A percentile compares a stretch with the other conserved stretches of the same genome.
These are phyloP conservation scores for Diplodia intermedia DNA, from an alignment of 2,329 filamentous ascomycete genomes.

Conservation along the genomic window DNA sequence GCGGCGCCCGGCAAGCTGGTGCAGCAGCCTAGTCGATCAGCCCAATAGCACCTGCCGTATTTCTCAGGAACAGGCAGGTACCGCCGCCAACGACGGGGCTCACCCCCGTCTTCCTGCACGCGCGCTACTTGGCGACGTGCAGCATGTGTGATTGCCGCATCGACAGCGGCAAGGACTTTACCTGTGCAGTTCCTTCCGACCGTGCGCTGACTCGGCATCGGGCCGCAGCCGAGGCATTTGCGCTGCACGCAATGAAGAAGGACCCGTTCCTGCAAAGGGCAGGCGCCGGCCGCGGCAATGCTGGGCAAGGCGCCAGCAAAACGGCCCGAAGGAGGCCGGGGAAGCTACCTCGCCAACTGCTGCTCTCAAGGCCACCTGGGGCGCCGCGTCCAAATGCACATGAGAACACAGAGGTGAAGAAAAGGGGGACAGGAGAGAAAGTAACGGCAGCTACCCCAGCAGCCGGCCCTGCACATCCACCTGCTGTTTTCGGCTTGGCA, in stretches of 20 bases:
- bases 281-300: background rate
- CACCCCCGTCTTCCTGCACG: background rate
- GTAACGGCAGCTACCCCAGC: background rate
- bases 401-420: background rate
- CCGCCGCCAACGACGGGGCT: background rate
- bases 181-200: background rate
- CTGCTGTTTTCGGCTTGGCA: constrained; percentile 5
- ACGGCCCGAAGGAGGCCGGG: constrained; percentile 3
- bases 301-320: background rate
- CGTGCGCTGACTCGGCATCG: constrained; percentile 25
- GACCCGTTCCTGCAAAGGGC: background rate
- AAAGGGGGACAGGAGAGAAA: background rate
- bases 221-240: constrained; percentile 6
- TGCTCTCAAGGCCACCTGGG: background rate
- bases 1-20: constrained; percentile 15
- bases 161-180: background rate
- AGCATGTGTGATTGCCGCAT: background rate
- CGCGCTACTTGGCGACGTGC: constrained; percentile 1
- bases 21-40: background rate
- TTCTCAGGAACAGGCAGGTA: constrained; percentile 26
- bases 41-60: background rate
- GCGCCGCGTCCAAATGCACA: no score
- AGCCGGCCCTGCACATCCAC: constrained; percentile 9
- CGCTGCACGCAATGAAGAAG: background rate
- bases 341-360: background rate